Base-by-base conservation (phyloP, 2,329 filamentous ascomycete genomes). In the Fusarium setosum region DNA sequence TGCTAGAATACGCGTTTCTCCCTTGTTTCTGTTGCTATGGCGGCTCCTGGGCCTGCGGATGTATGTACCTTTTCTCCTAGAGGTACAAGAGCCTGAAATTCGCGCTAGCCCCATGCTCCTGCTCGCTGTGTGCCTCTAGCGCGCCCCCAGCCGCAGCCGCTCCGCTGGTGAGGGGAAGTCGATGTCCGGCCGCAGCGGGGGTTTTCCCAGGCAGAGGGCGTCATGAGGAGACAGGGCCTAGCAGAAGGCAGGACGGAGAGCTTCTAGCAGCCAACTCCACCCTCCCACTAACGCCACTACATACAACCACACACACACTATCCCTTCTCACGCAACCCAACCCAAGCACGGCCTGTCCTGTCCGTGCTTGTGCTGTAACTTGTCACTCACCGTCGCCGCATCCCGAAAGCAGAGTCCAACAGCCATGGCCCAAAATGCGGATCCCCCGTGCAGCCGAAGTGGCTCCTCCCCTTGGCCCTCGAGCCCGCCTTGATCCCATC, bases 401-500 rank as follows among this genome's bases (percentile, higher is more conserved):
- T 67, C 59, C n/a, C 63, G 49, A 64, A 53, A 58, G 41, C 41
- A 56, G 38, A 63, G 47, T 44, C 63, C 59, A 67, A 52, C 63
- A 63, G 18, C 49, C 49, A 49, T 58, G 41, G 47, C 42, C 38
- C 48, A 57, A 61, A 65, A 59, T 70, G 69, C 69, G 67, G 69
- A 72, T 69, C 65, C 69, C 56, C 69, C 69, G 69, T 71, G 69
- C 69, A 70, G 62, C 69, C 69, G 69, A 71, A 72, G 59, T 70
- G 59, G 62, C 64, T 45, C 61, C 64, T 66, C 66, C 59, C 53
- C 54, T 60, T 52, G 45, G 47, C 54, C 65, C 62, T 59, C 41
- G 51, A 48, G 21, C 7, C 31, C 37, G 29, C 40, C 42, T 42
- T 50, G 49, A 47, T 66, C 41, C 56, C 64, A 38, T 50, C 37